A percentile compares a stretch with the other conserved stretches of the same genome.
phyloP scores from a whole-genome alignment of 352 stramenopile genomes.

The Pythium phragmitis region DNA sequence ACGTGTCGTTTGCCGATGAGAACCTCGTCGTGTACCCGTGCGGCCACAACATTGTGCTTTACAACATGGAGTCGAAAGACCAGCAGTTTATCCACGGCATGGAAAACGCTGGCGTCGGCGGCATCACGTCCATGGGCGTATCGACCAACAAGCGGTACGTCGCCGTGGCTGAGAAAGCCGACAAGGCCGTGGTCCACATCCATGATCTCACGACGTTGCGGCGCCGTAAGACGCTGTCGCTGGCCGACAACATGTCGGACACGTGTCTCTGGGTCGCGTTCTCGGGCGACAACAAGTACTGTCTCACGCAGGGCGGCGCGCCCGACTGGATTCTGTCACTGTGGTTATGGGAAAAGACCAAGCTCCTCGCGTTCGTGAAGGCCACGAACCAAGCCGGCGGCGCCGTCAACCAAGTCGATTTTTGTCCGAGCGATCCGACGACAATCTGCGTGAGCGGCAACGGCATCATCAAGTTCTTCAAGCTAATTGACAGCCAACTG shows the following conservation, averaged over 20 bases:
- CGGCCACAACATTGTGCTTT: constrained; percentile 85
- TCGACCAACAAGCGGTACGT: constrained; percentile 84
- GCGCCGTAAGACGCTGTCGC: constrained; percentile 81
- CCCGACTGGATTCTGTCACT: constrained; percentile 91
- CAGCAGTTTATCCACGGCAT: constrained; percentile 90
- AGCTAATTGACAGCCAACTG: constrained; percentile 82
- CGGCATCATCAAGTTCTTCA: constrained; percentile 89
- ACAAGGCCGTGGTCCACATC: constrained; percentile 86
- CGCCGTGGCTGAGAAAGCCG: constrained; percentile 84
- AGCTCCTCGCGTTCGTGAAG: constrained; percentile 78
- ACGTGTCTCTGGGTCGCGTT: constrained; percentile 85
- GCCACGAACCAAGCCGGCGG: constrained; percentile 65
- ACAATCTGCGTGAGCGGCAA: constrained; percentile 89
- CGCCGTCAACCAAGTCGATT: constrained; percentile 85
- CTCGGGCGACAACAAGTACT: constrained; percentile 89
- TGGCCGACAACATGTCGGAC: constrained; percentile 77
- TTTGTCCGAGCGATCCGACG: constrained; percentile 83
- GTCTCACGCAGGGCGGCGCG: constrained; percentile 83
- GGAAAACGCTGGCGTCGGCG: constrained; percentile 58
- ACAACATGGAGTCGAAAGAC: constrained; percentile 89
- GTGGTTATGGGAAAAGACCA: constrained; percentile 93
- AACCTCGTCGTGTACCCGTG: constrained; percentile 85
- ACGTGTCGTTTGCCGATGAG: constrained; percentile 84
- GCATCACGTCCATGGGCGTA: constrained; percentile 88
- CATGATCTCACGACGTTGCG: constrained; percentile 89